A percentile compares a stretch with the other conserved stretches of the same genome.
Conservation (phyloP, 768 basidiomycete species). For the Suillus discolor region DNA sequence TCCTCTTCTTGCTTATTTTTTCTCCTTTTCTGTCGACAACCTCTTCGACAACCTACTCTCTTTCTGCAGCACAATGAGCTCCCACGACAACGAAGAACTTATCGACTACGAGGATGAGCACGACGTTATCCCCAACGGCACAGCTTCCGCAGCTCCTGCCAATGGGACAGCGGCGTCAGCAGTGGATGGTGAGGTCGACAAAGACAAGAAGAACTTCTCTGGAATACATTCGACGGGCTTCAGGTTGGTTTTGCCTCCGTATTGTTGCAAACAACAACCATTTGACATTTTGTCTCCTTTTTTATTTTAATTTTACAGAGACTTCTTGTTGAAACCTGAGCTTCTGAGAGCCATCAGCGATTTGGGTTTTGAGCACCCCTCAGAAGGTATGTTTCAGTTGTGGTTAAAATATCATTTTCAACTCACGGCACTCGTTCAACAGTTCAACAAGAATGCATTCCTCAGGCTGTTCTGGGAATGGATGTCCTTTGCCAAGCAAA, state of each 20-base stretch:
- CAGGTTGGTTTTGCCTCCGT: conserved; percentile 57
- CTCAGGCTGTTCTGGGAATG: conserved; percentile 99
- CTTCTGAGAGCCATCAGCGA: conserved; percentile 97
- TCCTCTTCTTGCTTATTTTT: conserved; percentile 20
- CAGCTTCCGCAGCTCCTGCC: conserved; percentile 44
- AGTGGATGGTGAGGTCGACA: conserved; percentile 58
- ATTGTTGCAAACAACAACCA: neutral
- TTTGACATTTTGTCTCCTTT: neutral
- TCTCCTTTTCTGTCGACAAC: conserved; percentile 31
- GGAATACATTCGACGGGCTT: conserved; percentile 99
- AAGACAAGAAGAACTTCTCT: conserved; percentile 97
- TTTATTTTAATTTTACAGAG: conserved; percentile 48
- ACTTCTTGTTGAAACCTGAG: conserved; percentile 98
- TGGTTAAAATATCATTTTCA: neutral
- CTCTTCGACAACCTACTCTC: conserved; percentile 29
- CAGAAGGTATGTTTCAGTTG: conserved; percentile 72
- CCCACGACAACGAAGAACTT: conserved; percentile 87
- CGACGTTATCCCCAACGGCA: conserved; percentile 68
- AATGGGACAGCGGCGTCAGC: conserved; percentile 51
- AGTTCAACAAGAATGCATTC: conserved; percentile 99
- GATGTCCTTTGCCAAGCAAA: conserved; percentile 99
- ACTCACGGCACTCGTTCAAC: conserved; percentile 12
- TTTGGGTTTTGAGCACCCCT: conserved; percentile 99
- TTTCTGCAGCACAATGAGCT: conserved; percentile 58
- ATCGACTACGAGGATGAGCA: conserved; percentile 96